A percentile compares a stretch with the other conserved stretches of the same genome.
Evolutionary conservation across 2,329 filamentous ascomycete genomes (phyloP).

Genomic region (Aspergillus persii): DNA sequence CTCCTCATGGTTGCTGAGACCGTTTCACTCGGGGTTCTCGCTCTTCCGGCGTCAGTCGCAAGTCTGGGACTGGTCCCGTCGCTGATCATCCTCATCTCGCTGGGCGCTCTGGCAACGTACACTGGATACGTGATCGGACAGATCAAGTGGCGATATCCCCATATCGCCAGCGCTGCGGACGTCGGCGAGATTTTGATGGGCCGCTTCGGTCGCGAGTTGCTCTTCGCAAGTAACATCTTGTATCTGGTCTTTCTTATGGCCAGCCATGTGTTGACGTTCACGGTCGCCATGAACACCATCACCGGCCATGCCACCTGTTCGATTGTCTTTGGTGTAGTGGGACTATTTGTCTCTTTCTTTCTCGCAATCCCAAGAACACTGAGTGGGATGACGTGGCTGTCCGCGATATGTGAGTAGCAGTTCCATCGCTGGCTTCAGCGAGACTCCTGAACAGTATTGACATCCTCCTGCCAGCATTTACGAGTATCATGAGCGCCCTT

Average conservation of each 20-base stretch:
- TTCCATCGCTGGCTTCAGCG: no score
- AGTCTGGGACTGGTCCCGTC: conserved; percentile 51
- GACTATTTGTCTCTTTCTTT: conserved; percentile 54
- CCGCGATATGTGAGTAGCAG: conserved; percentile 44
- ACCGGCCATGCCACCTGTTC: conserved; percentile 59
- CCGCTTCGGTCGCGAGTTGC: conserved; percentile 57
- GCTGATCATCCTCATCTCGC: conserved; percentile 45
- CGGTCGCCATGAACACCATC: conserved; percentile 63
- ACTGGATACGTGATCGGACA: conserved; percentile 57
- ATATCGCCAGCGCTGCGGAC: conserved; percentile 64
- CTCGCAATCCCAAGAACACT: conserved; percentile 60
- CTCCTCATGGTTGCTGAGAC: conserved; percentile 56
- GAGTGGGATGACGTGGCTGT: conserved; percentile 58
- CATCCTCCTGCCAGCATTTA: conserved; percentile 43
- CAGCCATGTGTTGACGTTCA: conserved; percentile 66
- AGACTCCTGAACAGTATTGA: no score
- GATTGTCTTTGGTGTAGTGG: conserved; percentile 58
- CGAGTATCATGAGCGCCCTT: conserved; percentile 61
- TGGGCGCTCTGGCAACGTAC: conserved; percentile 55
- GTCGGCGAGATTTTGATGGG: conserved; percentile 63
- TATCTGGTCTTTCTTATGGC: conserved; percentile 66
- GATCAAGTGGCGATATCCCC: conserved; percentile 54
- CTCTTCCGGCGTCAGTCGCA: conserved; percentile 51
- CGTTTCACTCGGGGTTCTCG: conserved; percentile 55
- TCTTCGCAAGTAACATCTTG: conserved; percentile 59